Evolutionary conservation across 2,329 filamentous ascomycete species (phyloP).

Genomic region (Hypocreales sp.): DNA sequence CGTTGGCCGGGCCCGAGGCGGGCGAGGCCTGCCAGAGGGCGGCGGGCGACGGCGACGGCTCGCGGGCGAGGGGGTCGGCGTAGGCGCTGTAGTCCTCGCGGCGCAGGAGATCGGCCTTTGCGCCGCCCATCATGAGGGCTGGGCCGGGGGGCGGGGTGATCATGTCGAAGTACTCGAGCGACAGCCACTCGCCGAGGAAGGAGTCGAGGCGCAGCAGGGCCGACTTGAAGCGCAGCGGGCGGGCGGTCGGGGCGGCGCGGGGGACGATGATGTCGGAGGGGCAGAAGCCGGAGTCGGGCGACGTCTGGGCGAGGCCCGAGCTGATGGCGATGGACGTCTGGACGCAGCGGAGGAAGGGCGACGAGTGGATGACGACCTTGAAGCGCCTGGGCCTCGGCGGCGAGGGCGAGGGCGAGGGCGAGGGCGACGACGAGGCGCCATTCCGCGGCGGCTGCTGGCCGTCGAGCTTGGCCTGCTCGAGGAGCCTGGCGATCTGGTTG

Average conservation of each 20-base stretch:
- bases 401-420: conserved; percentile 9
- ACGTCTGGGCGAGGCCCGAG: conserved; percentile 57
- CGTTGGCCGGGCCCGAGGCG: conserved; percentile 9
- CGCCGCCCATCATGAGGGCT: conserved; percentile 71
- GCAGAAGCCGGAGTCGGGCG: conserved; percentile 15
- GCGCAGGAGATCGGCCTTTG: conserved; percentile 74
- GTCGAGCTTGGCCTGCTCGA: conserved; percentile 35
- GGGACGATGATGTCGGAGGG: conserved; percentile 19
- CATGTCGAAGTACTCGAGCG: conserved; percentile 80
- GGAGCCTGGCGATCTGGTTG: conserved; percentile 63
- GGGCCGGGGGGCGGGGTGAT: conserved; percentile 82
- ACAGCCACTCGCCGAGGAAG: conserved; percentile 91
- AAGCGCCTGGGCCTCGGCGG: conserved; percentile 40
- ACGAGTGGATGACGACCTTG: conserved; percentile 76
- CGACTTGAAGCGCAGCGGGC: conserved; percentile 28
- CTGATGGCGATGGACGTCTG: conserved; percentile 84
- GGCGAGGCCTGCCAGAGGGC: conserved; percentile 19
- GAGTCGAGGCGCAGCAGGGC: conserved; percentile 69
- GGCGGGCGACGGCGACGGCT: conserved; percentile 8
- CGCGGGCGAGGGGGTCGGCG: conserved; percentile 10
- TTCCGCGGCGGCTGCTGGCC: too few species aligned
- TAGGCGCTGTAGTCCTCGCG: conserved; percentile 51
- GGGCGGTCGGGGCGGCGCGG: conserved; percentile 11
- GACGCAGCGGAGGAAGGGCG: conserved; percentile 85
- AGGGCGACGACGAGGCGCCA: too few species aligned